Conservation (phyloP, 148 eudicot genomes). For the Polygonum aviculare region DNA sequence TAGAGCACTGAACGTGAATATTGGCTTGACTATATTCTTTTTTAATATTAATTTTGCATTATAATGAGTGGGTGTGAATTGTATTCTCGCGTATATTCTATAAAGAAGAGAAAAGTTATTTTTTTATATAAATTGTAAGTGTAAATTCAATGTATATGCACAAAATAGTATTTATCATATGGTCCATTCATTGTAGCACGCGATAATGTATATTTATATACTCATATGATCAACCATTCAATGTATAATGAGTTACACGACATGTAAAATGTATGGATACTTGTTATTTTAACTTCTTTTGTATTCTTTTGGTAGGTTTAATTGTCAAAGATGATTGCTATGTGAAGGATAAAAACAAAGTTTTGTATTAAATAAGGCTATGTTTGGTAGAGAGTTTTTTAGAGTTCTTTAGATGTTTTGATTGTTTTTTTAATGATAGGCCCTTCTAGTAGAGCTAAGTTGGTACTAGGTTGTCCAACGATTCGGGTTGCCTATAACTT, state of each 20-base stretch:
- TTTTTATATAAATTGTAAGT: not conserved
- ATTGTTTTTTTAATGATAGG: too few species aligned
- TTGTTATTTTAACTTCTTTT: not conserved
- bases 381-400: too few species aligned
- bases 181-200: not conserved
- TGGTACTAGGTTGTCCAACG: too few species aligned
- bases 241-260: not conserved
- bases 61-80: not conserved
- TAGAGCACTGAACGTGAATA: not conserved
- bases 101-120: not conserved
- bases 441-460: too few species aligned
- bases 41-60: not conserved
- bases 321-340: not conserved
- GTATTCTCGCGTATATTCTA: not conserved
- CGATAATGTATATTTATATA: slow-evolving; percentile 4
- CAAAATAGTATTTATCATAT: not conserved
- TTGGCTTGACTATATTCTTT: not conserved
- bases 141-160: slow-evolving; percentile 8
- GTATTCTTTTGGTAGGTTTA: not conserved
- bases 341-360: not conserved
- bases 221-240: not conserved
- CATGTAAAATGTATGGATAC: not conserved
- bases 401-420: too few species aligned
- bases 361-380: not conserved
- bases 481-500: too few species aligned